Evolutionary conservation across 306 rosid species (phyloP).

Genomic region (Psophocarpus tetragonolobus): DNA sequence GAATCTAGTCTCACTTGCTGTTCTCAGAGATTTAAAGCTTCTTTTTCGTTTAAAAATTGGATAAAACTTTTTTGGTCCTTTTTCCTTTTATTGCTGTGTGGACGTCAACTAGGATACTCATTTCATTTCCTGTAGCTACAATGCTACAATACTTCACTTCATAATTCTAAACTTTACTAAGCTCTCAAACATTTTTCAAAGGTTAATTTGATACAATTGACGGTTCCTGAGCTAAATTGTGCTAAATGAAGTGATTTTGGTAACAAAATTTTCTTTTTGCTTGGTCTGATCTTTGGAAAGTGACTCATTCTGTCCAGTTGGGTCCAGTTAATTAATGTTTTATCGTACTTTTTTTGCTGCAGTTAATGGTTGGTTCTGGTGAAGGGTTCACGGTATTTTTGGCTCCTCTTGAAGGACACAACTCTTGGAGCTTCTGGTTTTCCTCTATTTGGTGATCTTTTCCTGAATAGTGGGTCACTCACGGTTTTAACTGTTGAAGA

Average conservation of each 20-base stretch:
- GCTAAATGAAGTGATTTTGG: conserved; percentile 38
- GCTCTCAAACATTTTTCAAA: conserved; percentile 11
- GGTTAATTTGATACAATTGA: conserved; percentile 29
- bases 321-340: conserved; percentile 27
- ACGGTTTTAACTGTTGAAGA: background rate
- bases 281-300: conserved; percentile 39
- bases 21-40: background rate
- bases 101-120: conserved; percentile 38
- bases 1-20: conserved; percentile 8
- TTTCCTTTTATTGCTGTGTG: conserved; percentile 40
- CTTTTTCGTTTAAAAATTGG: background rate
- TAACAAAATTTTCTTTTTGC: conserved; percentile 33
- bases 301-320: conserved; percentile 26
- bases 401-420: background rate
- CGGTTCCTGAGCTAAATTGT: conserved; percentile 26
- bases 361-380: conserved; percentile 8
- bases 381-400: conserved; percentile 22
- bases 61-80: conserved; percentile 43
- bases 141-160: background rate
- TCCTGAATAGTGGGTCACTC: background rate
- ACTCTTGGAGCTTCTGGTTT: background rate
- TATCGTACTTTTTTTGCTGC: conserved; percentile 13
- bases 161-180: background rate
- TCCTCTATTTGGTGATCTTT: background rate
- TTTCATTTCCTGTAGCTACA: conserved; percentile 36